phyloP scores from a whole-genome alignment of 495 filamentous ascomycete genomes.

The Sphaerosporella brunnea region DNA sequence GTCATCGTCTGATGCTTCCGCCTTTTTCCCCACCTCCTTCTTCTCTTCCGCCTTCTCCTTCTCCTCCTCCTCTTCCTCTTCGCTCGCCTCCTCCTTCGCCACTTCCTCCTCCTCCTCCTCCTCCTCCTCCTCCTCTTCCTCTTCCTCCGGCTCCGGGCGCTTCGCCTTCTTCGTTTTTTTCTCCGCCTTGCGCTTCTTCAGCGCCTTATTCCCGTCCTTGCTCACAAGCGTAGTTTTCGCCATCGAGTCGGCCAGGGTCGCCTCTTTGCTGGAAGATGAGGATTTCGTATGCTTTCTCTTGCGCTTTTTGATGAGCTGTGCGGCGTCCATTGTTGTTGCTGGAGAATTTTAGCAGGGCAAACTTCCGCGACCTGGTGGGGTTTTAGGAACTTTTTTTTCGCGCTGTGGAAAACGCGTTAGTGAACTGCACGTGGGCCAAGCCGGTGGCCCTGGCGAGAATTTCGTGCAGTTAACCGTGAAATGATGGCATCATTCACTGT shows the following conservation, averaged over 20 bases:
- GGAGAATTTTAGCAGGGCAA: not conserved
- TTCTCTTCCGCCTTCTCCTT: constrained; percentile 17
- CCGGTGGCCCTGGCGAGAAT: too few relatives aligned
- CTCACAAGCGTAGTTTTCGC: not conserved
- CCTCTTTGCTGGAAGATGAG: not conserved
- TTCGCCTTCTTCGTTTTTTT: constrained; percentile 4
- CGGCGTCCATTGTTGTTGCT: constrained; percentile 6
- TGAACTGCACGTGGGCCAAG: too few relatives aligned
- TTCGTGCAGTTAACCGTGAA: too few relatives aligned
- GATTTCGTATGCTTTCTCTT: constrained; percentile 6
- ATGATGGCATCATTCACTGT: too few relatives aligned
- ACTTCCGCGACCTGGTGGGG: not conserved
- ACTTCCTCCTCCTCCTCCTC: not conserved
- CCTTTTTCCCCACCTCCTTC: constrained; percentile 29
- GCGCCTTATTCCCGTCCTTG: not conserved
- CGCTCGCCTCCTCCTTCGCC: constrained; percentile 4
- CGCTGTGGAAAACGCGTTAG: too few relatives aligned
- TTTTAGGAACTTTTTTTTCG: too few relatives aligned
- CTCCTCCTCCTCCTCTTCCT: not conserved
- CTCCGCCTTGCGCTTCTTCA: constrained; percentile 7
- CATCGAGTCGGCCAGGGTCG: not conserved
- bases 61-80: constrained; percentile 6
- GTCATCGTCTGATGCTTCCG: constrained; percentile 12
- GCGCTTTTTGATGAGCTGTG: constrained; percentile 4
- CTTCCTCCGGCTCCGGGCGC: not conserved